phyloP scores from a whole-genome alignment of 345 rosid species.

The Cardamine resedifolia region DNA sequence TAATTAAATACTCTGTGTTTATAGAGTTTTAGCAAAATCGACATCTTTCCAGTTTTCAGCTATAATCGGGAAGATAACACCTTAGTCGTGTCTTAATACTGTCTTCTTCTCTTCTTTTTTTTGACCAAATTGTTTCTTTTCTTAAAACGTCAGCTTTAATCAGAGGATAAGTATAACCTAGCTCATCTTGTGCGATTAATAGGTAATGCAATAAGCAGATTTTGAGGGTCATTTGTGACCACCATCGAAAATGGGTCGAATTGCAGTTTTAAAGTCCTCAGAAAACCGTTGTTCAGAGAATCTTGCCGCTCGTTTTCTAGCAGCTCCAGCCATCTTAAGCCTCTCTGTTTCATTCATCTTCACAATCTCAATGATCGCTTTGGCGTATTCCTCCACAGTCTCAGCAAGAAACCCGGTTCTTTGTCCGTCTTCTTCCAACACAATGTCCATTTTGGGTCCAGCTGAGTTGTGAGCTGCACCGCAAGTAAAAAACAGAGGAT shows the following conservation, averaged over 20 bases:
- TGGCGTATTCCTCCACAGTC: constrained; percentile 64
- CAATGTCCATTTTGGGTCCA: constrained; percentile 94
- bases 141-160: background rate
- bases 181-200: constrained; percentile 1
- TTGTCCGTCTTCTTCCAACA: constrained; percentile 78
- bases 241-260: constrained; percentile 45
- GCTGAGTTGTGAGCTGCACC: constrained; percentile 87
- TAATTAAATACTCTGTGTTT: no score
- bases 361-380: constrained; percentile 59
- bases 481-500: constrained; percentile 10
- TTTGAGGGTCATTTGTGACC: constrained; percentile 20
- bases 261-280: constrained; percentile 66
- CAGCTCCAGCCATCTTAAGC: constrained; percentile 68
- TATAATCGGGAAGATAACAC: background rate
- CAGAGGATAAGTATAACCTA: background rate
- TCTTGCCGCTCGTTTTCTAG: constrained; percentile 64
- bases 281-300: constrained; percentile 79
- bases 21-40: no score
- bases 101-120: background rate
- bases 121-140: constrained; percentile 13
- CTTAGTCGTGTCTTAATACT: background rate
- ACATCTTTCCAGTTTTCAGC: background rate
- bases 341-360: constrained; percentile 68
- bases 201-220: constrained; percentile 10
- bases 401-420: constrained; percentile 87